phyloP scores from a whole-genome alignment of 495 filamentous ascomycete species.

The Penicillium samsonianum region DNA sequence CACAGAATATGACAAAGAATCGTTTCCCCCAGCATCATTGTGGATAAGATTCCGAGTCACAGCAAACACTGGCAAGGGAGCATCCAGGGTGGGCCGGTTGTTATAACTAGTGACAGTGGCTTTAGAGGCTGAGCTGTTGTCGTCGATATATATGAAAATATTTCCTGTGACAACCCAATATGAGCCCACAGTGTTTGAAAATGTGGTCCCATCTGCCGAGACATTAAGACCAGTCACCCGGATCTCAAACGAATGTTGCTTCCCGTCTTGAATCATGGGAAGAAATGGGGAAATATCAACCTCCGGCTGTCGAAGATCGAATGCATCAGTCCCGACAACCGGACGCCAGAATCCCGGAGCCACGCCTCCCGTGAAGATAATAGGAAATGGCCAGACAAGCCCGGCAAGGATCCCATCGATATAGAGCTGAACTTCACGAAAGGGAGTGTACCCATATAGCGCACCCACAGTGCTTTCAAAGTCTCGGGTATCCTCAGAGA shows the following conservation, averaged over 20 bases:
- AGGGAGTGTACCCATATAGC: conserved; percentile 73
- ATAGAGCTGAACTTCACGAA: conserved; percentile 78
- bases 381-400: conserved; percentile 80
- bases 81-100: not conserved
- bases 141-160: not conserved
- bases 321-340: conserved; percentile 73
- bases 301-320: conserved; percentile 78
- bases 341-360: not conserved
- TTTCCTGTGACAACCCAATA: not conserved
- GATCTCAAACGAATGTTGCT: conserved; percentile 8
- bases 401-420: conserved; percentile 78
- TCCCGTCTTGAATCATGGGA: conserved; percentile 64
- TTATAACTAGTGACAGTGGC: not conserved
- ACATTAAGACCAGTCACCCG: not conserved
- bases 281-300: conserved; percentile 84
- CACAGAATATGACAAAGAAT: not conserved
- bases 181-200: not conserved
- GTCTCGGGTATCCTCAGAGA: conserved; percentile 60
- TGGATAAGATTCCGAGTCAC: not conserved
- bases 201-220: not conserved
- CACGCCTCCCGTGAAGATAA: conserved; percentile 73
- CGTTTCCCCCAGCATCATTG: not conserved
- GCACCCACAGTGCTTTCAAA: conserved; percentile 44
- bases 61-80: not conserved
- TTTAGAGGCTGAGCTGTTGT: not conserved